Percentiles rank a stretch among this genome's conserved stretches.
Conservation (phyloP, 495 filamentous ascomycete genomes). For the Extremus antarcticus region DNA sequence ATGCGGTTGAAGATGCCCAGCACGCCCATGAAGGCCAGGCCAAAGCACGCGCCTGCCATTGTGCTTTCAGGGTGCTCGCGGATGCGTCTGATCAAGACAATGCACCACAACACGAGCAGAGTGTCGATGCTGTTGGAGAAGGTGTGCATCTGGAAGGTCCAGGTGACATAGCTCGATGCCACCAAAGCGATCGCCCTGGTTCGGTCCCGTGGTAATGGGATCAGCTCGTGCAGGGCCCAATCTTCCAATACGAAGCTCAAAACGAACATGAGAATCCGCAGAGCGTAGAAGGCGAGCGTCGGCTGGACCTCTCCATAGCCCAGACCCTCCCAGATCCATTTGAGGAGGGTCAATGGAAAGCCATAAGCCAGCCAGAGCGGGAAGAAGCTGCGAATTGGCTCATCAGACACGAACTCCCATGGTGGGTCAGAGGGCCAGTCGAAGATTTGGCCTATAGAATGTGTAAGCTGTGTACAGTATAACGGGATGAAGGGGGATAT, state of each 20-base stretch:
- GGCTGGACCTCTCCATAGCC: conserved; percentile 43
- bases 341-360: conserved; percentile 78
- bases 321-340: conserved; percentile 68
- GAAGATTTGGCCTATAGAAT: conserved; percentile 66
- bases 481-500: background rate
- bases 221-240: conserved; percentile 89
- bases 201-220: conserved; percentile 61
- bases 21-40: conserved; percentile 69
- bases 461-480: background rate
- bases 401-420: conserved; percentile 84
- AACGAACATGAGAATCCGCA: conserved; percentile 81
- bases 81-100: conserved; percentile 83
- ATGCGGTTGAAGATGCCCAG: conserved; percentile 91
- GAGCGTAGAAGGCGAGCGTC: conserved; percentile 72
- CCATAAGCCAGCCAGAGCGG: conserved; percentile 92
- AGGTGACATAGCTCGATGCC: conserved; percentile 94
- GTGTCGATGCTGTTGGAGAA: conserved; percentile 98
- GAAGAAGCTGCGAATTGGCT: conserved; percentile 88
- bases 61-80: conserved; percentile 47
- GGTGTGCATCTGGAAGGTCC: conserved; percentile 97
- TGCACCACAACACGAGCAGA: conserved; percentile 75
- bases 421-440: conserved; percentile 73
- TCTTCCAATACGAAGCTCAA: conserved; percentile 93
- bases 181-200: conserved; percentile 64
- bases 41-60: conserved; percentile 59